Base-by-base conservation (phyloP, 116 monocot species). In the Zostera marina region DNA sequence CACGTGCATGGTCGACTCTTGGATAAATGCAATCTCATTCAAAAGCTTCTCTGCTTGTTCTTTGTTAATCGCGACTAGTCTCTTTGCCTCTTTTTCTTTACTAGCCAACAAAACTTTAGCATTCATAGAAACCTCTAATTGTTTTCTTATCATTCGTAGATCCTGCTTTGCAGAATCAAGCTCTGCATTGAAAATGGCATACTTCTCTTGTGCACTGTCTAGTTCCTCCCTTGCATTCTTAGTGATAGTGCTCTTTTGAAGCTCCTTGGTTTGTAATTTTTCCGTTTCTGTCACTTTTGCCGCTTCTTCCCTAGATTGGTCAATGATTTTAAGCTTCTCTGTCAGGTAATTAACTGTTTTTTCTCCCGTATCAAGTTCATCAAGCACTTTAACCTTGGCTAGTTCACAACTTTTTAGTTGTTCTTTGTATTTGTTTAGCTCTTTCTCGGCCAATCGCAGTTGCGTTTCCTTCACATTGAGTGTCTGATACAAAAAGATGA, bases 391-490 rank as follows among this genome's bases (percentile, higher is more conserved):
- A 5, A 48, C 11, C 40, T 72, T 71, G 2, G 76, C 76, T 39
- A 64, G 60, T 58, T 90, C 84, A 38, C 84, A 81, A 79, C 72
- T 81, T 14, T 63, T 48, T 12, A 90, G 76, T 43, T 77, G 74
- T n/a, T 90, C 81, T 67, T 78, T 90, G 32, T 70, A 72, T 65
- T 70, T 90, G 22, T 70, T 76, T 40, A 90, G 59, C 73, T 89
- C 89, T 46, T 75, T 89, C 58, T 84, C 71, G 38, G 69, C 80
- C 52, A 89, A 60, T 53, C 78, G 84, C 41, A 89, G 84, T 65
- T 81, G 70, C 13, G 84, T 73, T 66, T 89, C 89, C 17, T 78
- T 80, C 10, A 74, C 73, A n/a, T 78, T 69, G 43, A 69, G 53
- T 60, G 53, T 72, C 81, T 87, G 68, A 23, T 16, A 40, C 43